Base-by-base conservation (phyloP, 495 filamentous ascomycete species). In the Aspergillus diversus region DNA sequence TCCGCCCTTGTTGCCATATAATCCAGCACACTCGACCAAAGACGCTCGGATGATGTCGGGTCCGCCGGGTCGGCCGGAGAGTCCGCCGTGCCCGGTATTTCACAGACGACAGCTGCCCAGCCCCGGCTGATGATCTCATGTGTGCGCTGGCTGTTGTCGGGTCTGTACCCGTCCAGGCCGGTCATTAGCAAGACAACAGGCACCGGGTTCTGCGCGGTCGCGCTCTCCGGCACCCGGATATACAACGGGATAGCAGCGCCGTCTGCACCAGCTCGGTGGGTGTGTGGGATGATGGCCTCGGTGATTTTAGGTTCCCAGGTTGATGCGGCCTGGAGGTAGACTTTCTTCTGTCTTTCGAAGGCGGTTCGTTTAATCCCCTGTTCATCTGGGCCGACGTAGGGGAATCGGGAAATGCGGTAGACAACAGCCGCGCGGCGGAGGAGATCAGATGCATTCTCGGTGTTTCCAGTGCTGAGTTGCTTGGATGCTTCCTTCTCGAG, bases 31-130 rank as follows among this genome's bases (percentile, higher is more conserved):
- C 83, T 88, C 34, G 77, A 77, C 75, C 75, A 78, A 31, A 84
- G 69, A 1, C 84, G 77, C 61, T 87, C 85, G 0, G 83, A 75
- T 1, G 80, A 80, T 17, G 73, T 76, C 0, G 80, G 77, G 55
- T 88, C 85, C 1, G 73, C 73, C 4, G 81, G 77, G 59, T 87
- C 85, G 0, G 90, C 89, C 0, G 90, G 91, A 61, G 83, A 91
- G 70, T 94, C 91, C 3, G 89, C 91, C 1, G 91, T 94, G 0
- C 91, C 91, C 0, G 90, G 91, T 60, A 94, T 91, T 75, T 94
- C 91, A 31, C 85, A 81, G 33, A 90, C 77, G 5, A 92, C 78
- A 1, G 71, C 77, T 31, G 72, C 87, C 86, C 82, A 89, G 21
- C 83, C 86, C 62, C 83, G 85, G 56, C 77, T 72, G 11, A 86